Evolutionary conservation across 139 green algal species (phyloP), one percentile per base, ranked within the genome.

Genomic region (Eudorina sp.): DNA sequence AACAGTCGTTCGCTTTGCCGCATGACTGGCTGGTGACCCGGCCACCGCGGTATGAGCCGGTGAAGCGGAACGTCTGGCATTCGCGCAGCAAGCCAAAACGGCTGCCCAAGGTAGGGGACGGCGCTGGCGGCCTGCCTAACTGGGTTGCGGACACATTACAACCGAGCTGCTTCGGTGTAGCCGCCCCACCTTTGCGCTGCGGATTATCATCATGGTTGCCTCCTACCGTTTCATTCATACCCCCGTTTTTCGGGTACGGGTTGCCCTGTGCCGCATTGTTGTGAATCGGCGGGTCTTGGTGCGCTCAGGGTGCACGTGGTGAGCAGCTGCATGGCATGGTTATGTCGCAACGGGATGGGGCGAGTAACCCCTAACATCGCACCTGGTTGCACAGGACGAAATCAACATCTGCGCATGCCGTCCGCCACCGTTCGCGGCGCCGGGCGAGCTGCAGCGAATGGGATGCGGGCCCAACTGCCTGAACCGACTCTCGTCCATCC

Each of bases 401-500:
- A 69, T 88, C 82, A 79, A 34, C 46, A 79, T 88, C 9, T 88
- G 82, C 45, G 82, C 64, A 4, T 88, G 82, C 46, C 82, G 64
- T 4, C 66, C 64, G 45, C 82, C 82, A 34, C 64, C 80, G 6
- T 21, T 78, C 19, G 80, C 45, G 38, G 62, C 46, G 7, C 82
- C 64, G 11, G 64, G 82, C 45, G 64, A 79, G 66, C 34, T 62
- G 55, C 62, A 60, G 53, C 75, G 53, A 19, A 66, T 77, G 16
- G 95, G 93, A 68, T 98, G 95, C 68, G 70, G 86, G 0, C 80
- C 92, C 3, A 80, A 80, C 64, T 97, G 95, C 90, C 88, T 97
- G 36, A 97, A 97, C 84, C 79, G 93, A 34, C 70, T 95, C 21
- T 94, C 91, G 31, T 96, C 90, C 85, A 92, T 97, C 58, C 93